Base-by-base conservation (phyloP, 2,329 filamentous ascomycete species). In the Phyllosticta capitalensis region DNA sequence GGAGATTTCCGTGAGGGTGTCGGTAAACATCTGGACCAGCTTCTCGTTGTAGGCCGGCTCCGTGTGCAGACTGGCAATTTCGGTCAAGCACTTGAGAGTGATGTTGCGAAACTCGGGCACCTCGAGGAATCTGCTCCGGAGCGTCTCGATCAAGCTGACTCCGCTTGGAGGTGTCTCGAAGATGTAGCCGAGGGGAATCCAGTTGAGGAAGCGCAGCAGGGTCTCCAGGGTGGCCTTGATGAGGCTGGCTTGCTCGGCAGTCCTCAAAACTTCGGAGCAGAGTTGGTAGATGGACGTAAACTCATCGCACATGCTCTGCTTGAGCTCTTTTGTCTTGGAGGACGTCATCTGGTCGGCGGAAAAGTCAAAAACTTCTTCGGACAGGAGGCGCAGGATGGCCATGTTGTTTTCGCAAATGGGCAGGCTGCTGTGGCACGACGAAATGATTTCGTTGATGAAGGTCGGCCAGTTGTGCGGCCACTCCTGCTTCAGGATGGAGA, bases 401-500 rank as follows among this genome's bases (percentile, higher is more conserved):
- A 99, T 99, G 81, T 99, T 99, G 80, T 99, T 99, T 78, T 99
- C 94, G 83, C 95, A 99, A 68, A 99, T 95, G 45, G 92, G 94
- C 58, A 99, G 80, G 75, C 89, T 96, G 66, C 90, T 92, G 73
- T 95, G 92, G 76, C 92, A 97, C 59, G 94, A 92, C 21, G 90
- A 88, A 68, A 99, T 91, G 75, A 99, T 99, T 79, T 99, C 94
- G 80, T 97, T 97, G 82, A 99, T 97, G 76, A 99, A 99, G 20
- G 91, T 96, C 10, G 95, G 94, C 94, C 95, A 99, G 80, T 99
- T 95, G 77, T 97, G 92, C 60, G 94, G 94, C 94, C 94, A 99
- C 76, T 99, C 94, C 77, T 99, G 94, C 81, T 99, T 99, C 71
- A 99, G 80, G 64, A 99, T 92, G 61, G 92, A 96, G 67, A 99